Evolutionary conservation across 2,329 filamentous ascomycete genomes (phyloP), one percentile per base, ranked within the genome.

Genomic region (Botrytis byssoidea): DNA sequence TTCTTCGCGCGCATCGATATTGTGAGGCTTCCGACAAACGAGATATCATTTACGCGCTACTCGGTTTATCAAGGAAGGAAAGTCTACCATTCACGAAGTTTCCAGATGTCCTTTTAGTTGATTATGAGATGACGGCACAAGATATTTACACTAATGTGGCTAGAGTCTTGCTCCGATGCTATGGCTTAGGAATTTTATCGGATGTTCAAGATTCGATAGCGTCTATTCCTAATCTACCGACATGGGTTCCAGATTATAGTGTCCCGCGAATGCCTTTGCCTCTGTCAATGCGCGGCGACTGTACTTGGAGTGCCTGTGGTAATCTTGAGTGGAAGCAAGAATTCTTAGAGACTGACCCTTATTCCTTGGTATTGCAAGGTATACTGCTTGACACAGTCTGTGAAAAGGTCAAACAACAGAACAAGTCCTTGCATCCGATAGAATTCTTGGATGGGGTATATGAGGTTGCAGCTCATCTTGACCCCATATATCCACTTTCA

Each of bases 231-330:
- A 35, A 42, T 10, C 35, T 71, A 22, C 70, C 70, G 51, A 66
- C 44, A 10, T 71, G 70, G 70, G 60, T 71, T 25, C 70, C 70
- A 25, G 70, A 71, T 37, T 71, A 71, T 66, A 71, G 70, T 37
- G 22, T 42, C 16, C 46, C n/a, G 2, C 40, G 59, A n/a, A 55
- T 46, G 14, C 60, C 70, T 16, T 37, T 71, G 8, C 60, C 70
- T n/a, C 35, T 71, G 8, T 65, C 60, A 57, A 65, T 66, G 70
- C 70, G 70, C 32, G 70, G 70, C 37, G 59, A 55, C 22, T 55
- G 60, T 57, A n/a, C 7, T 22, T 71, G 60, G 70, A 71, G 32
- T 16, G 70, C 60, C 12, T 55, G 35, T 8, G 70, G 70, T n/a
- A 10, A 65, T 32, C n/a, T 66, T 12, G 22, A 46, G 32, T 71